A percentile compares a stretch with the other conserved stretches of the same genome.
Conservation (phyloP, 1,284 basidiomycete species). For the Puccinia coronata region DNA sequence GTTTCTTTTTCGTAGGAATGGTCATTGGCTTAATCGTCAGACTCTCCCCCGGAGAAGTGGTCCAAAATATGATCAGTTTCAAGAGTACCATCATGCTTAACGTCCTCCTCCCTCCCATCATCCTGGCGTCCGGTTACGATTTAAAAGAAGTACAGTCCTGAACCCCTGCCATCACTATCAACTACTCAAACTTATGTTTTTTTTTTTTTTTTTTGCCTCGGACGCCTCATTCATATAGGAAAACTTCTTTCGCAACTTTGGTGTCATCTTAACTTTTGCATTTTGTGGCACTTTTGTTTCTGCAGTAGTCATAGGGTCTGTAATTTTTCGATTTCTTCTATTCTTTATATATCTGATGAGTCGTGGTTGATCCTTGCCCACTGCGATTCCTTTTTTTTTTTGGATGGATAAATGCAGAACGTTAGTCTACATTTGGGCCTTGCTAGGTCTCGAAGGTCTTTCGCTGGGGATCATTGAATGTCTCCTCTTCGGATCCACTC, state of each 20-base stretch:
- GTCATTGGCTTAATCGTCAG: constrained; percentile 88
- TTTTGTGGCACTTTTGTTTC: constrained; percentile 96
- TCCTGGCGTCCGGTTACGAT: constrained; percentile 96
- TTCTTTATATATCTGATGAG: background rate
- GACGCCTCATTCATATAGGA: constrained; percentile 68
- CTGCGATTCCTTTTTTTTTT: constrained; percentile 53
- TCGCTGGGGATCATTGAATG: constrained; percentile 83
- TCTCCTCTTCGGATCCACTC: constrained; percentile 90
- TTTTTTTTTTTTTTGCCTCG: background rate
- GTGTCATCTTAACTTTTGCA: constrained; percentile 83
- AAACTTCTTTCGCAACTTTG: constrained; percentile 78
- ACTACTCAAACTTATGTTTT: constrained; percentile 24
- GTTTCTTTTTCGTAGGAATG: constrained; percentile 67
- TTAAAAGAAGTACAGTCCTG: constrained; percentile 75
- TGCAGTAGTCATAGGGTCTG: constrained; percentile 87
- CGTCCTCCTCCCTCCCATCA: constrained; percentile 93
- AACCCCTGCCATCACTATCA: background rate
- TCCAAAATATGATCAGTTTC: constrained; percentile 95
- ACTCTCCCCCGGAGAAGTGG: constrained; percentile 86
- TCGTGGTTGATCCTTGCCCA: background rate
- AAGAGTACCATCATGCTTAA: constrained; percentile 98
- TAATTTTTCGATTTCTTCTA: constrained; percentile 56
- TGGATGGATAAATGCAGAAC: constrained; percentile 64
- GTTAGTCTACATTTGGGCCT: constrained; percentile 92
- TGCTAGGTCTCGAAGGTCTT: constrained; percentile 82